phyloP scores from a whole-genome alignment of 2,329 filamentous ascomycete species.

The Aspergillus aculeatinus region DNA sequence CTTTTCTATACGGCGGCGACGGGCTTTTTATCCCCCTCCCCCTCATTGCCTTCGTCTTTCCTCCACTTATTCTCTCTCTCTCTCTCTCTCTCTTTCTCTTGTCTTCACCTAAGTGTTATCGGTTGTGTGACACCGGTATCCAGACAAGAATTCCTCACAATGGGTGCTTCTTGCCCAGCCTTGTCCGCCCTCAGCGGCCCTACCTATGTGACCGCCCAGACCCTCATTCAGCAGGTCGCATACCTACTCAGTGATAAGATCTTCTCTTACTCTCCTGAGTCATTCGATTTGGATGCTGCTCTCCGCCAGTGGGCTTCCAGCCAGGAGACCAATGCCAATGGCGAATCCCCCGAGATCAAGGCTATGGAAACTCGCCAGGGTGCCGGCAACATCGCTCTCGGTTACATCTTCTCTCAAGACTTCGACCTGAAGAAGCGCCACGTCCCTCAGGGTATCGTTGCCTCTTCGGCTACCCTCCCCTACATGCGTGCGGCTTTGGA shows the following conservation, averaged over 20 bases:
- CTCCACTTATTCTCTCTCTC: slow-evolving; percentile 20
- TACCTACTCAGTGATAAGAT: slow-evolving; percentile 95
- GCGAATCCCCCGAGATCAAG: slow-evolving; percentile 74
- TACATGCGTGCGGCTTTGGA: slow-evolving; percentile 82
- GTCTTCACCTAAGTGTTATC: slow-evolving; percentile 25
- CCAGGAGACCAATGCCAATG: slow-evolving; percentile 75
- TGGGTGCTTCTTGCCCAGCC: slow-evolving; percentile 41
- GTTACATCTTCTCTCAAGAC: slow-evolving; percentile 97
- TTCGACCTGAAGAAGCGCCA: slow-evolving; percentile 89
- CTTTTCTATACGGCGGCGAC: slow-evolving; percentile 29
- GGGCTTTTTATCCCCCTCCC: slow-evolving; percentile 18
- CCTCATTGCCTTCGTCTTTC: slow-evolving; percentile 18
- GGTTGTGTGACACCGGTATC: slow-evolving; percentile 23
- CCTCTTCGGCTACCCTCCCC: slow-evolving; percentile 77
- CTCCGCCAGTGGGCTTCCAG: slow-evolving; percentile 72
- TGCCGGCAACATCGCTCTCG: slow-evolving; percentile 85
- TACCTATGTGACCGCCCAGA: slow-evolving; percentile 89
- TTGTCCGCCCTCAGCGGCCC: slow-evolving; percentile 71
- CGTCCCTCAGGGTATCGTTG: slow-evolving; percentile 86
- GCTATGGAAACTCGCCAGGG: slow-evolving; percentile 83
- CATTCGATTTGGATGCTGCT: slow-evolving; percentile 85
- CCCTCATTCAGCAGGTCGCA: slow-evolving; percentile 91
- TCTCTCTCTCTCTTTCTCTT: slow-evolving; percentile 15
- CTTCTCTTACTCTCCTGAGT: slow-evolving; percentile 93
- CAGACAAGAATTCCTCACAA: slow-evolving; percentile 28